Conservation (phyloP, 768 basidiomycete genomes). For the Mycena rosella region DNA sequence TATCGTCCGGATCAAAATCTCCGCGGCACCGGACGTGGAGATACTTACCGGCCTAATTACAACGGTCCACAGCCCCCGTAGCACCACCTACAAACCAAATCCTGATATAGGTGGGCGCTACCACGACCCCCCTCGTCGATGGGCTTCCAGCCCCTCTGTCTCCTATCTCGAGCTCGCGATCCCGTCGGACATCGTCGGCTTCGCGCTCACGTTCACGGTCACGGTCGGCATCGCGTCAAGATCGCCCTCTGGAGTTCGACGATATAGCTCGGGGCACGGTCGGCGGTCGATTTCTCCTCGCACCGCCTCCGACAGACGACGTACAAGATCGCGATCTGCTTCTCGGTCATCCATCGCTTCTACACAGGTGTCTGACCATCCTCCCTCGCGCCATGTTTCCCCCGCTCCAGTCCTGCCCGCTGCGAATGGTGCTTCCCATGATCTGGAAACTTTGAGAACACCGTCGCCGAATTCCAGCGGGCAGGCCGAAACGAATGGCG, state of each 20-base stretch:
- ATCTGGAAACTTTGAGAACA: background rate
- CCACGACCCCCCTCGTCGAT: conserved; percentile 12
- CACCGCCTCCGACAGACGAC: conserved; percentile 45
- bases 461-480: background rate
- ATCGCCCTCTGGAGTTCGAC: conserved; percentile 32
- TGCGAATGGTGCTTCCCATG: conserved; percentile 1
- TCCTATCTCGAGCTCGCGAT: conserved; percentile 30
- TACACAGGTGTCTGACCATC: conserved; percentile 57
- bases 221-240: conserved; percentile 45
- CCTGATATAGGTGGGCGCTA: background rate
- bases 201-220: conserved; percentile 15
- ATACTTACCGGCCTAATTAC: conserved; percentile 68
- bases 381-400: conserved; percentile 39
- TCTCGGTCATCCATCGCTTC: conserved; percentile 74
- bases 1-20: conserved; percentile 63
- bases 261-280: conserved; percentile 8
- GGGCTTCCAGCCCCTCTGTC: conserved; percentile 16
- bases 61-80: conserved; percentile 42
- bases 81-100: conserved; percentile 21
- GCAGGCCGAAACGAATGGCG: background rate
- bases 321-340: conserved; percentile 57
- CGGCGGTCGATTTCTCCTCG: conserved; percentile 33
- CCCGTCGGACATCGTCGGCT: conserved; percentile 11
- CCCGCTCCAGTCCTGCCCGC: conserved; percentile 10
- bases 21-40: conserved; percentile 54